Conservation (phyloP, 192 early-diverging fungal species). For the Linnemannia exigua region DNA sequence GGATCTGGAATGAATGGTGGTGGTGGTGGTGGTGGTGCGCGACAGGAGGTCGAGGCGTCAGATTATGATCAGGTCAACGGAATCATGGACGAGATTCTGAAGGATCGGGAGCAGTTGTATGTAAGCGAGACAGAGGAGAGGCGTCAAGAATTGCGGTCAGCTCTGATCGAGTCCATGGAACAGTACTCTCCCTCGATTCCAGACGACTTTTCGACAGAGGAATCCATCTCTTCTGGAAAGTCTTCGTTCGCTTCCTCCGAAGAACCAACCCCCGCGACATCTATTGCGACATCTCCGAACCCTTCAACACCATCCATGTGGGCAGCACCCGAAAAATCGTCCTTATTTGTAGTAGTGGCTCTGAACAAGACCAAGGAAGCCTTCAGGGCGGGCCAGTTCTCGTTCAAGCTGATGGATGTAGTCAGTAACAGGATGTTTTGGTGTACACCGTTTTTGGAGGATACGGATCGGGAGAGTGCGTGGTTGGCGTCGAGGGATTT, state of each 20-base stretch:
- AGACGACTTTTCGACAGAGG: constrained; percentile 15
- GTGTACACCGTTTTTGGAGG: constrained; percentile 65
- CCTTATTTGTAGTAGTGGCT: background rate
- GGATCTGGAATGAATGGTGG: background rate
- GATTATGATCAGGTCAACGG: background rate
- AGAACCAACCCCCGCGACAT: background rate
- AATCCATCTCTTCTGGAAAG: constrained; percentile 1
- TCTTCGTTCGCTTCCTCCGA: background rate
- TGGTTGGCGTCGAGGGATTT: constrained; percentile 59
- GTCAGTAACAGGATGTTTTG: constrained; percentile 57
- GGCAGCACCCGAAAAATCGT: background rate
- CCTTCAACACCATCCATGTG: background rate
- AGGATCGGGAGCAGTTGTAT: constrained; percentile 38
- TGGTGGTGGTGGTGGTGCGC: background rate
- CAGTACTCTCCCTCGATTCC: constrained; percentile 27
- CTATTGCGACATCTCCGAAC: background rate
- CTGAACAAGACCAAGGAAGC: constrained; percentile 31
- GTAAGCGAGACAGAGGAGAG: constrained; percentile 12
- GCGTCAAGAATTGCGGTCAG: constrained; percentile 27
- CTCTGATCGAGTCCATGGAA: constrained; percentile 39
- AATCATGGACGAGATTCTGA: constrained; percentile 24
- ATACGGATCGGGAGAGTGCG: constrained; percentile 53
- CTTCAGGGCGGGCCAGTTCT: constrained; percentile 40
- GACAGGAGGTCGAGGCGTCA: background rate
- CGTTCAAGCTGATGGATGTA: constrained; percentile 62